Evolutionary conservation across 768 basidiomycete species (phyloP), one percentile per base, ranked within the genome.

Genomic region (Mycena vulgaris): DNA sequence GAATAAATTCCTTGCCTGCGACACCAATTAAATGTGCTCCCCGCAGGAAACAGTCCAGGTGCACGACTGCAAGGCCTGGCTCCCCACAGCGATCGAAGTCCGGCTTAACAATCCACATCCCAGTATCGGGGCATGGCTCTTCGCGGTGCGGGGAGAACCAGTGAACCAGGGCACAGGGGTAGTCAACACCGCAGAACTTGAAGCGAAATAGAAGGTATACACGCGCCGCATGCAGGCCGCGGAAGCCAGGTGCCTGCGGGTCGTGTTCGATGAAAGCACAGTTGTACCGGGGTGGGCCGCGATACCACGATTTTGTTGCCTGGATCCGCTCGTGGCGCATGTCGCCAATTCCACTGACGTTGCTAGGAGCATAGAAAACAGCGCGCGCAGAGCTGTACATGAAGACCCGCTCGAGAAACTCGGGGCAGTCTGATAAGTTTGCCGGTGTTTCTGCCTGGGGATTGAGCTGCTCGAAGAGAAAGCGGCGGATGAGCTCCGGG

Each of bases 321-420:
- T 72, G 69, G 11, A 80, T 81, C 16, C 63, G 59, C 60, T 81
- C 78, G 5, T 67, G 63, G 25, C 73, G 74, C 80, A 81, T 81
- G 0, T 78, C 78, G 16, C 74, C 71, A 14, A 70, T 48, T 3
- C 79, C 77, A n/a, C 64, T 74, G n/a, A 73, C 25, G 25, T 81
- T 74, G 60, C 79, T 80, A 0, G 80, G 2, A n/a, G n/a, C n/a
- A n/a, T n/a, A n/a, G n/a, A n/a, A n/a, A n/a, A n/a, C n/a, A n/a
- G n/a, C n/a, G n/a, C 66, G 59, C 9, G 74, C 74, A 23, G 74
- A 75, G 31, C 66, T 66, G 55, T 67, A 74, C 2, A 71, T 48
- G 56, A 37, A 63, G 0, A 73, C 49, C 4, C 49, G 59, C 31
- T 65, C 59, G 3, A 58, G 23, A 28, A 72, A 71, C 1, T 40